Conservation (phyloP, 1,284 basidiomycete species). For the Apiotrichum domesticum region DNA sequence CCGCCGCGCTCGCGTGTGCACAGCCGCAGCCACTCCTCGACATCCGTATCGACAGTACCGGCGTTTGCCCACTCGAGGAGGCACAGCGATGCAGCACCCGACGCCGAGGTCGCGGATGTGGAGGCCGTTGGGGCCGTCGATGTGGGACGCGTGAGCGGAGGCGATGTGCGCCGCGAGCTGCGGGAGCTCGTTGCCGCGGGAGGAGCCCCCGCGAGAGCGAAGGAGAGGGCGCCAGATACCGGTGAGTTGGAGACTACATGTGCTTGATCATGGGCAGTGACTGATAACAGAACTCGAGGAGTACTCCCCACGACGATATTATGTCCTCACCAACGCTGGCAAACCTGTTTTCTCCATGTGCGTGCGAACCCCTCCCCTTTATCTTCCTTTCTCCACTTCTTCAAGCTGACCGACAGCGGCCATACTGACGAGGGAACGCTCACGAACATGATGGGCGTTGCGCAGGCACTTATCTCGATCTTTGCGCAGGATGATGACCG, state of each 20-base stretch:
- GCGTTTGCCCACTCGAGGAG: neutral
- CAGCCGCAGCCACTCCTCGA: neutral
- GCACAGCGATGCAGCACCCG: neutral
- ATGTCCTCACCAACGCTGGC: conserved; percentile 86
- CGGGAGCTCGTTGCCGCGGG: conserved; percentile 7
- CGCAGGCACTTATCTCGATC: conserved; percentile 90
- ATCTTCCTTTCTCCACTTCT: no score
- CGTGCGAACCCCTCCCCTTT: conserved; percentile 11
- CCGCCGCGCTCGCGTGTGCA: neutral
- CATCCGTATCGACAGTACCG: no score
- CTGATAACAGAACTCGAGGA: conserved; percentile 1
- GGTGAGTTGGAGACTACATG: no score
- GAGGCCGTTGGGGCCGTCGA: neutral
- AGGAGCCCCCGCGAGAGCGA: neutral
- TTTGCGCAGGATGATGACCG: conserved; percentile 74
- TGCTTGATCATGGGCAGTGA: neutral
- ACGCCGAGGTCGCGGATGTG: neutral
- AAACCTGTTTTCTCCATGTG: conserved; percentile 87
- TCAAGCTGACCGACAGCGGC: conserved; percentile 12
- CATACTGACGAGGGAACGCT: conserved; percentile 53
- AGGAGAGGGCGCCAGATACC: no score
- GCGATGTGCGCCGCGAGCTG: conserved; percentile 4
- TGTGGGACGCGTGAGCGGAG: neutral
- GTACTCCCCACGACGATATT: conserved; percentile 60
- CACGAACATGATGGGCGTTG: conserved; percentile 79